Base-by-base conservation (phyloP, 495 filamentous ascomycete genomes). In the Darksidea phi region DNA sequence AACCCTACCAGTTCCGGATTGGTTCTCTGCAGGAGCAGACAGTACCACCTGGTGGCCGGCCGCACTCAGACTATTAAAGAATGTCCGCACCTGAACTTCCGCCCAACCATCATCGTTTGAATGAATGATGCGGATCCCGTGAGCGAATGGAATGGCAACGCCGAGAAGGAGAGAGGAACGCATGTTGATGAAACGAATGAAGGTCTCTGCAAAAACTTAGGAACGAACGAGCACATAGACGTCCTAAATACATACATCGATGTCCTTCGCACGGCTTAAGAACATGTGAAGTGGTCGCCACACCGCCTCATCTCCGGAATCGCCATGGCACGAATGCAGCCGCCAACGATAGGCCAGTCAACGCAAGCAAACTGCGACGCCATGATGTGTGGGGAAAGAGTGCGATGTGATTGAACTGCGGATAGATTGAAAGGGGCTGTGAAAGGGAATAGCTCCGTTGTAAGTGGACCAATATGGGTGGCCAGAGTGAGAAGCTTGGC, bases 71-170 rank as follows among this genome's bases (percentile, higher is more conserved):
- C 77, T 69, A 50, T 80, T 67, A 71, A 81, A 82, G 43, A 87
- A 72, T 1, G 75, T 71, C 15, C 86, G 78, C 32, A 84, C 76
- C 62, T 89, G 88, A 15, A 77, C 79, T 66, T 87, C 85, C 2
- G 85, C 86, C 85, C 85, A 89, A 20, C 86, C 85, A 73, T 89
- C 86, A 62, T 88, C 86, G 65, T 89, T 88, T 49, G 81, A 82
- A 25, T 83, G 83, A 48, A 89, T 70, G 48, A 62, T 54, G 25
- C 54, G 53, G 18, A 47, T 52, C 1, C 53, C 59, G 25, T 57
- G 53, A 3, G 59, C 23, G 23, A 54, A 18, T 23, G 59, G 48
- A 42, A 62, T 4, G 36, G 21, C 53, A 26, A 6, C 15, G 17
- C n/a, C 26, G 48, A 62, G 48, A n/a, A 67, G 38, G 26, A 54